Percentiles rank a stretch among this genome's conserved stretches.
Evolutionary conservation across 139 green algal genomes (phyloP).

Genomic region (Chlamydomonas asymmetrica): DNA sequence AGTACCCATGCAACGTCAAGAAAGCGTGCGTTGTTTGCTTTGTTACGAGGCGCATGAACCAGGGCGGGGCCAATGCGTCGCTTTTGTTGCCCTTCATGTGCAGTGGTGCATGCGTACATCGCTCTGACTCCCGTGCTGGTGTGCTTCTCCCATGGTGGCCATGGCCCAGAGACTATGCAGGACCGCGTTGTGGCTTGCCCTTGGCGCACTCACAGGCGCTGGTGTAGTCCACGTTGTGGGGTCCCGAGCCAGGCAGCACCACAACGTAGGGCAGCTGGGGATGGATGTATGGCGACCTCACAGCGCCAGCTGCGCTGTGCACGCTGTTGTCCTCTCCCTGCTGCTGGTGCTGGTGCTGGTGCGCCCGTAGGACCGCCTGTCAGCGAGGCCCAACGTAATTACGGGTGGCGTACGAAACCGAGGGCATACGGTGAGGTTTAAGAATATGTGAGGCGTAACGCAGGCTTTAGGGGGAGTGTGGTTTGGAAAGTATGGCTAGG

Average conservation of each 20-base stretch:
- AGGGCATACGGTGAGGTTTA: neutral
- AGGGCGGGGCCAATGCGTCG: neutral
- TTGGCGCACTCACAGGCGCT: slow-evolving; percentile 14
- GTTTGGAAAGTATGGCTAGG: too few species aligned
- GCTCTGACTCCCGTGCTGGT: neutral
- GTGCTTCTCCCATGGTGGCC: neutral
- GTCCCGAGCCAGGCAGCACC: slow-evolving; percentile 58
- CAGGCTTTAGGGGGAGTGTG: too few species aligned
- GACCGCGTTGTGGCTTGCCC: neutral
- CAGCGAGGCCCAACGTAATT: neutral
- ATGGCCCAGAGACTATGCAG: neutral
- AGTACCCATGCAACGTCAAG: neutral
- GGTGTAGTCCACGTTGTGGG: slow-evolving; percentile 58
- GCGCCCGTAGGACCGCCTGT: neutral
- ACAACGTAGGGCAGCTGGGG: slow-evolving; percentile 47
- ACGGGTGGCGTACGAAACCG: neutral
- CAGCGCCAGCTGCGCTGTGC: neutral
- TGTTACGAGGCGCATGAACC: neutral
- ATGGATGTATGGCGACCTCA: slow-evolving; percentile 32
- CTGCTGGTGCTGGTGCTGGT: neutral
- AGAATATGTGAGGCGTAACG: neutral
- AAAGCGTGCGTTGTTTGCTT: neutral
- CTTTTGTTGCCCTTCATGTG: neutral
- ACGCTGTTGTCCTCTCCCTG: neutral
- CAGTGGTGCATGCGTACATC: neutral